Evolutionary conservation across 1,284 basidiomycete species (phyloP).

Genomic region (Cryptococcus maquisensis): DNA sequence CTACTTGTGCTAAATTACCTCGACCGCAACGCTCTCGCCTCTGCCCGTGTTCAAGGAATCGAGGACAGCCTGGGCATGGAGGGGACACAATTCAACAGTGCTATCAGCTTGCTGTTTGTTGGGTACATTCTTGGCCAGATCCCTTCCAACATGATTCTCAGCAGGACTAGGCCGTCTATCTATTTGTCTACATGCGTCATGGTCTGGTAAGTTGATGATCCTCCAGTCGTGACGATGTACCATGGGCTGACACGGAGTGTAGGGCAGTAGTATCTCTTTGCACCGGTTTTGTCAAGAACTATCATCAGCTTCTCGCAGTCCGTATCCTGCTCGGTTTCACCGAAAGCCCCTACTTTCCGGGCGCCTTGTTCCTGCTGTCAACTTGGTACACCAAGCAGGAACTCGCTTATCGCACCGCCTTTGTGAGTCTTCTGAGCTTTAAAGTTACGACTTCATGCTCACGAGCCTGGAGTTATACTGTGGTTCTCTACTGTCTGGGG

Average conservation of each 20-base stretch:
- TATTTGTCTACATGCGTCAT: slow-evolving; percentile 5
- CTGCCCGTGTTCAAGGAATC: slow-evolving; percentile 35
- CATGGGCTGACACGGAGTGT: not conserved
- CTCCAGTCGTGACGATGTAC: not conserved
- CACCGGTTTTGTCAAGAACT: slow-evolving; percentile 27
- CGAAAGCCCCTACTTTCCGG: slow-evolving; percentile 27
- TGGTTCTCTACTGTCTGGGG: slow-evolving; percentile 11
- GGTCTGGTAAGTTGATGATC: not conserved
- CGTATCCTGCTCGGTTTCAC: slow-evolving; percentile 43
- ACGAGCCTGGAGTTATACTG: slow-evolving; percentile 5
- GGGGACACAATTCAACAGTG: slow-evolving; percentile 33
- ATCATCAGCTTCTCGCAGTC: slow-evolving; percentile 27
- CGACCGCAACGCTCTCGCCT: slow-evolving; percentile 38
- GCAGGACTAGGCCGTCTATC: slow-evolving; percentile 4
- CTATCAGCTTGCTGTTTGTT: slow-evolving; percentile 43
- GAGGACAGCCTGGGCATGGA: slow-evolving; percentile 28
- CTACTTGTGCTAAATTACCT: slow-evolving; percentile 43
- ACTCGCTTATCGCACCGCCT: slow-evolving; percentile 9
- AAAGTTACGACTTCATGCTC: not conserved
- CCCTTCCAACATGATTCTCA: slow-evolving; percentile 21
- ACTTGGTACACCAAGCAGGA: slow-evolving; percentile 28
- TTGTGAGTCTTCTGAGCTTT: not conserved
- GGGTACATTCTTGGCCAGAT: slow-evolving; percentile 42
- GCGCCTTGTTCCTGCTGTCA: slow-evolving; percentile 42
- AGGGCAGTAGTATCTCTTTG: slow-evolving; percentile 22